Conservation (phyloP, 352 stramenopile species). For the Pythium vanterpoolii region DNA sequence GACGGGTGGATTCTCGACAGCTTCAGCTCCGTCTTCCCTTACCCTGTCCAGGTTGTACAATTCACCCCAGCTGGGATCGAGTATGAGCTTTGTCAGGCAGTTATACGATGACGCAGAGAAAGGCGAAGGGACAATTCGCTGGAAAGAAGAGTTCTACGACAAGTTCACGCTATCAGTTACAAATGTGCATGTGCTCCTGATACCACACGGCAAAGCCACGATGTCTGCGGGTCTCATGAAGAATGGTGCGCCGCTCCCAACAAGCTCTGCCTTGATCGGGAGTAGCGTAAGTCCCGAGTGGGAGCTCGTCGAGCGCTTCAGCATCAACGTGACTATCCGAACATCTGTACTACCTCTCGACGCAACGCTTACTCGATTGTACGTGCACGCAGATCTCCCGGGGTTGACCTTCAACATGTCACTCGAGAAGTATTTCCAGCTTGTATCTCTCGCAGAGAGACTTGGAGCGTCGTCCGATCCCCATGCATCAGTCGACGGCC, state of each 20-base stretch:
- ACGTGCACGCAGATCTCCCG: constrained; percentile 80
- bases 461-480: constrained; percentile 30
- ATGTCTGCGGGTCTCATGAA: not conserved
- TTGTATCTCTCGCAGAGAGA: constrained; percentile 52
- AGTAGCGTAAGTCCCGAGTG: constrained; percentile 51
- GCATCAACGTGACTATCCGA: constrained; percentile 82
- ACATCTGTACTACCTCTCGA: constrained; percentile 85
- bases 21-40: constrained; percentile 34
- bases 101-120: constrained; percentile 84
- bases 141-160: constrained; percentile 91
- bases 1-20: constrained; percentile 22
- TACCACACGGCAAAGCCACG: constrained; percentile 49
- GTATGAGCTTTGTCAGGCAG: constrained; percentile 82
- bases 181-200: constrained; percentile 80
- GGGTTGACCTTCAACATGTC: constrained; percentile 84
- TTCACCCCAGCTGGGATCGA: constrained; percentile 43
- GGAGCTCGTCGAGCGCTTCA: constrained; percentile 82
- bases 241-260: constrained; percentile 3
- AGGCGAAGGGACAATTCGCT: constrained; percentile 79
- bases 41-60: constrained; percentile 37
- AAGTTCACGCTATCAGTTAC: constrained; percentile 84
- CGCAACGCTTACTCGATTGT: constrained; percentile 77
- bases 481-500: not conserved
- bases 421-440: constrained; percentile 78
- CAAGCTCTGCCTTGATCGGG: constrained; percentile 8